Percentiles rank a stretch among this genome's conserved stretches.
Evolutionary conservation across 768 basidiomycete genomes (phyloP).

Genomic region (Dentipellis fragilis): DNA sequence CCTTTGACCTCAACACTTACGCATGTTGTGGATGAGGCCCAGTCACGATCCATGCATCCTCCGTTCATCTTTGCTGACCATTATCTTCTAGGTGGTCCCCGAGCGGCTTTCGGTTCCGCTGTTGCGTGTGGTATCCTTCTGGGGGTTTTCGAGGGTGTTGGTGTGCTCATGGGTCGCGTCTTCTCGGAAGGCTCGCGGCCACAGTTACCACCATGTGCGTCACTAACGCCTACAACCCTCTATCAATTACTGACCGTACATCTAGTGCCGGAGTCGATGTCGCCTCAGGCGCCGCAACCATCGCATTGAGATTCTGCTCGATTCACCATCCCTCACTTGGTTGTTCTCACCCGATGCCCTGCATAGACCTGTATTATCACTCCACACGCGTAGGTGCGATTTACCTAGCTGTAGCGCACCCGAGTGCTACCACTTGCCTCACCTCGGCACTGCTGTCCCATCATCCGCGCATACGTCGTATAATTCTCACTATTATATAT

Average conservation of each 20-base stretch:
- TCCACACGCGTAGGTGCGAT: too few relatives aligned
- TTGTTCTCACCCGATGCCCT: background rate
- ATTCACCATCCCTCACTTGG: background rate
- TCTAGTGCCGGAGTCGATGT: constrained; percentile 11
- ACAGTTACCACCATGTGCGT: constrained; percentile 70
- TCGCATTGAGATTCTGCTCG: constrained; percentile 1
- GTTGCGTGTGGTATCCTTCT: constrained; percentile 93
- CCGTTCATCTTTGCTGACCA: background rate
- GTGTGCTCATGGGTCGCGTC: constrained; percentile 82
- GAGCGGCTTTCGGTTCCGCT: constrained; percentile 84
- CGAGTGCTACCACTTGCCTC: background rate
- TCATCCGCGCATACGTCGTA: too few relatives aligned
- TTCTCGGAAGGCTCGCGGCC: constrained; percentile 79
- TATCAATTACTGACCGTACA: too few relatives aligned
- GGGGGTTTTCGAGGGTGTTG: constrained; percentile 91
- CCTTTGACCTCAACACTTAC: background rate
- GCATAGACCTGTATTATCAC: too few relatives aligned
- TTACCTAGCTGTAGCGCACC: too few relatives aligned
- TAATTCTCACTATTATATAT: too few relatives aligned
- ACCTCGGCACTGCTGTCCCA: too few relatives aligned
- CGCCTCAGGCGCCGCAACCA: constrained; percentile 7
- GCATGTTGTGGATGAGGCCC: background rate
- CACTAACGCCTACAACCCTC: background rate
- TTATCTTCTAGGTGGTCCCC: constrained; percentile 70
- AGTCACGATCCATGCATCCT: background rate